Evolutionary conservation across 805 yeast species (phyloP), one percentile per base, ranked within the genome.

Genomic region (Yarrowia deformans): DNA sequence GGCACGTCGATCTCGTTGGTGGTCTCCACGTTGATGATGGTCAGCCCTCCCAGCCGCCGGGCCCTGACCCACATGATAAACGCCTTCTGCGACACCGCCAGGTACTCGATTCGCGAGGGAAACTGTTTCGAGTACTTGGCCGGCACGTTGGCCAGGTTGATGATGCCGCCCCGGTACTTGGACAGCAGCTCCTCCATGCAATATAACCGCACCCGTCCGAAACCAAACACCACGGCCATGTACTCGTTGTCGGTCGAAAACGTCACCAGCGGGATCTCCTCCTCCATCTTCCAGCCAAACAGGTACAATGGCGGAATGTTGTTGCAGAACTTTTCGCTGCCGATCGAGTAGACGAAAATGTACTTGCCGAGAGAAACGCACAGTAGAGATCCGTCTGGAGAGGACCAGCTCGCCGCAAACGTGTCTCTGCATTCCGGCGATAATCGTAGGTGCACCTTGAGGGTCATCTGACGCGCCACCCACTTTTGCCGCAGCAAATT

Each of bases 1-100:
- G 72, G 72, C 23, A 73, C 68, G 52, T 73, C 75, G 14, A 73
- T 72, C 37, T 73, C 75, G 43, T 71, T 73, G 7, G 56, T 49
- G 0, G 75, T 72, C 2, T 42, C 58, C 16, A 70, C 54, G 29
- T 73, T 73, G 49, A 73, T 73, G 29, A 73, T 40, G 8, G 69
- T 63, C 16, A 73, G 64, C 3, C 75, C 75, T 9, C 75, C 75
- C 16, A 73, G 67, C 14, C 75, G 64, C 10, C 68, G 56, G 18
- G 74, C 71, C 29, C 72, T 18, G 8, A 72, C 67, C 70, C 74
- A 72, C 45, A 73, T 58, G 43, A 73, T 72, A 37, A 69, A 70
- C 1, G 72, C 73, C 29, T 64, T 58, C 6, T 61, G 58, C 10
- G 74, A 70, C 6, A 73, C 68, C 3, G 71, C 70, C 37, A 73